These are phyloP conservation scores for Lachnellula occidentalis DNA, from an alignment of 2,329 filamentous ascomycete genomes.

Conservation along the genomic window DNA sequence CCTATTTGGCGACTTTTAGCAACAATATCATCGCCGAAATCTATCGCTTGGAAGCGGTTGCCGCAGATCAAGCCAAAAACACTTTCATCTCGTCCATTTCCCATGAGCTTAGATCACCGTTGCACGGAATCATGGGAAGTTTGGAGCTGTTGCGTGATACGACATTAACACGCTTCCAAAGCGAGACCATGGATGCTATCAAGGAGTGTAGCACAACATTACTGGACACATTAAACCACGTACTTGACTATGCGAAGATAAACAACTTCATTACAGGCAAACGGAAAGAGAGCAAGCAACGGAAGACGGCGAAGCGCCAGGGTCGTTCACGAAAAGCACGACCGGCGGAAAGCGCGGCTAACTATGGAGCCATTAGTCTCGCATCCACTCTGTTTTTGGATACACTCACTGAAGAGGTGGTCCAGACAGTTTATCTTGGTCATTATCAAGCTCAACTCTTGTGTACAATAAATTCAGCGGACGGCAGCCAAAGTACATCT, in stretches of 20 bases:
- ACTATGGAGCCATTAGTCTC: background rate
- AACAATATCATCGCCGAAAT: slow-evolving; percentile 27
- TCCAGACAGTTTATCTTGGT: background rate
- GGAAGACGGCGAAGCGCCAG: background rate
- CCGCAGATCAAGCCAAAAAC: slow-evolving; percentile 24
- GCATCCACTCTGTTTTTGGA: background rate
- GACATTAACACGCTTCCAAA: slow-evolving; percentile 39
- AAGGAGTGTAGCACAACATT: slow-evolving; percentile 47
- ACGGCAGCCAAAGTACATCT: background rate
- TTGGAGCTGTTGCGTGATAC: slow-evolving; percentile 48
- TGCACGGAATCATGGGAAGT: slow-evolving; percentile 47
- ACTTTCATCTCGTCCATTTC: slow-evolving; percentile 20
- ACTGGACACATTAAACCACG: slow-evolving; percentile 24
- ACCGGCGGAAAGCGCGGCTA: background rate
- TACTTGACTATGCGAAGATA: slow-evolving; percentile 51
- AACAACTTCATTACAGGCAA: slow-evolving; percentile 32
- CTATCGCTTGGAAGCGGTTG: slow-evolving; percentile 25
- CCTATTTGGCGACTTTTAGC: slow-evolving; percentile 24
- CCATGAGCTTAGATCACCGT: slow-evolving; percentile 7
- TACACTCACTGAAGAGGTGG: background rate
- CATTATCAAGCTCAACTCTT: background rate
- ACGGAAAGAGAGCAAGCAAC: background rate
- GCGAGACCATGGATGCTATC: slow-evolving; percentile 42
- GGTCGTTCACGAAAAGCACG: background rate
- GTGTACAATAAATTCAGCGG: background rate